Conservation (phyloP, 352 stramenopile species). For the Pythium biforme region DNA sequence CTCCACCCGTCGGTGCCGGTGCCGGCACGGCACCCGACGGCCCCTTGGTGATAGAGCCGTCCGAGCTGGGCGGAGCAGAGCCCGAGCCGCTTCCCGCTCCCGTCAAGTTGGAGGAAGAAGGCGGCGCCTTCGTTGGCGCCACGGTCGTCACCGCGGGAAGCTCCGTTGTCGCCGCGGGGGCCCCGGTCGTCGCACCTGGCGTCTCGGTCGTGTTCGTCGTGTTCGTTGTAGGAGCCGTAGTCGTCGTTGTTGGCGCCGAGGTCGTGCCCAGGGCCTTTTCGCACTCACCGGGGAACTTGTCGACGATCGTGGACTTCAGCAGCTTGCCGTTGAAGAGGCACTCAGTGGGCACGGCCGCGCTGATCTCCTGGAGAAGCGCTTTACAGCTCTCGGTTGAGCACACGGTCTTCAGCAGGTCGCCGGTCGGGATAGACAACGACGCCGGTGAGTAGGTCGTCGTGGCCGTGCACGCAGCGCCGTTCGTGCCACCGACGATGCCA, state of each 20-base stretch:
- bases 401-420: constrained; percentile 11
- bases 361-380: constrained; percentile 19
- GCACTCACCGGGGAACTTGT: constrained; percentile 6
- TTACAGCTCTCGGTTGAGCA: constrained; percentile 27
- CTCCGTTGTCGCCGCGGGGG: neutral
- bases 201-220: neutral
- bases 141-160: neutral
- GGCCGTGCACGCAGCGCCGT: constrained; percentile 5
- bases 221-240: neutral
- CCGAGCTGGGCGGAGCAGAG: neutral
- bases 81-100: neutral
- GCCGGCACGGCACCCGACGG: neutral
- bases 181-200: neutral
- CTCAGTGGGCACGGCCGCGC: constrained; percentile 6
- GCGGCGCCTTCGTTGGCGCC: neutral
- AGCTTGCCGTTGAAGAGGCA: constrained; percentile 5
- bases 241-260: neutral
- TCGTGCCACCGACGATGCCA: neutral
- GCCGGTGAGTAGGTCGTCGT: constrained; percentile 1
- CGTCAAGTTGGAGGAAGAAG: neutral
- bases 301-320: constrained; percentile 8
- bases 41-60: neutral
- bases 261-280: neutral
- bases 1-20: neutral
- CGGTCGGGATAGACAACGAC: constrained; percentile 9